These are phyloP conservation scores for Podospora conica DNA, from an alignment of 495 filamentous ascomycete genomes.

Conservation along the genomic window DNA sequence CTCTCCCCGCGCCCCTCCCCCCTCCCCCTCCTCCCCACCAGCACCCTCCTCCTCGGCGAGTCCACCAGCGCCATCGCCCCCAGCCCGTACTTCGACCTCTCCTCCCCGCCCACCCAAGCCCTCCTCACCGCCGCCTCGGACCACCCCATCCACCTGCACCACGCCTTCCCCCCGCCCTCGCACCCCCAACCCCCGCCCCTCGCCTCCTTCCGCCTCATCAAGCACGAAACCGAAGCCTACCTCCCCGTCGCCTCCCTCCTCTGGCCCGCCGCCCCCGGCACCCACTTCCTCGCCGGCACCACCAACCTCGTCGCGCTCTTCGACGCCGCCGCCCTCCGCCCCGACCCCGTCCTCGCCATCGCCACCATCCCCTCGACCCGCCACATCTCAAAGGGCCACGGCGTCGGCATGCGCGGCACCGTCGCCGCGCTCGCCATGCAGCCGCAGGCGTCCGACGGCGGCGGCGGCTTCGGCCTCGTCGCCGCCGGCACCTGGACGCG, in stretches of 20 bases:
- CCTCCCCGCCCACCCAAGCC: conserved; percentile 58
- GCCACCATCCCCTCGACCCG: conserved; percentile 71
- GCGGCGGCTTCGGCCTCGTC: conserved; percentile 44
- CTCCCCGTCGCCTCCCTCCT: conserved; percentile 68
- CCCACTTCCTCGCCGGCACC: conserved; percentile 65
- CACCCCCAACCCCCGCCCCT: conserved; percentile 36
- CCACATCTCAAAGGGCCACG: conserved; percentile 61
- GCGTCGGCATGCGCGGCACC: conserved; percentile 77
- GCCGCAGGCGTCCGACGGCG: conserved; percentile 21
- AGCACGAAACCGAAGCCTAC: conserved; percentile 71
- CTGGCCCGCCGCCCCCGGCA: conserved; percentile 53
- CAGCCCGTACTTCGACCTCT: conserved; percentile 67
- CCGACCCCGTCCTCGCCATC: conserved; percentile 54
- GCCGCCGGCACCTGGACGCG: conserved; percentile 81
- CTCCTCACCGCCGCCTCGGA: conserved; percentile 61
- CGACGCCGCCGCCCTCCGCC: conserved; percentile 51
- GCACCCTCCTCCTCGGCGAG: conserved; percentile 54
- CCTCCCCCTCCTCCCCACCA: conserved; percentile 53
- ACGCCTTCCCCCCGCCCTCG: conserved; percentile 23
- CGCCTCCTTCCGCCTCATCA: conserved; percentile 63
- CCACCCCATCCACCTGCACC: conserved; percentile 69
- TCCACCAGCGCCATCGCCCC: conserved; percentile 64
- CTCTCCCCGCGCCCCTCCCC: conserved; percentile 48
- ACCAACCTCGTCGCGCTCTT: conserved; percentile 70
- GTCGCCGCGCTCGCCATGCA: conserved; percentile 56